Evolutionary conservation across 495 filamentous ascomycete species (phyloP), one percentile per base, ranked within the genome.

Genomic region (Aspergillus nidulans): DNA sequence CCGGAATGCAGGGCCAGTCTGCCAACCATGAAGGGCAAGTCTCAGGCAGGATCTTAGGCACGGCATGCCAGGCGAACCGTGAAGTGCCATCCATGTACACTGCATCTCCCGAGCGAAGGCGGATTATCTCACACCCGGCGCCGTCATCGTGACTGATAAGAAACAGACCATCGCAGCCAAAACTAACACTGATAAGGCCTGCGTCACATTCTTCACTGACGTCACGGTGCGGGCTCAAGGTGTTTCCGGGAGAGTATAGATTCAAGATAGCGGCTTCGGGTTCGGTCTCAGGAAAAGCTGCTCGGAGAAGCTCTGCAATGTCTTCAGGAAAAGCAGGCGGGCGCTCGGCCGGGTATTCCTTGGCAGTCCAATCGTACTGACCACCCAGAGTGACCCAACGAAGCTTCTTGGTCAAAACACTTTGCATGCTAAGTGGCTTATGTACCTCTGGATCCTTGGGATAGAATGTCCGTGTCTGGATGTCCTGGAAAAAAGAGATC

Each of bases 311-410:
- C 1, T 57, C 61, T 4, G 80, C 81, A 53, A 94, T 79, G 63
- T 96, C 91, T 3, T 56, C 38, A 4, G 92, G 92, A 58, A 96
- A 96, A 2, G 63, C 55, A 3, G 89, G 88, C n/a, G 90, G 85
- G 1, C 57, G 55, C 45, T 77, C 78, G 2, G 68, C 61, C 0
- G 91, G 90, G 65, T 97, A 96, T 24, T 78, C 70, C 63, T 95
- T 91, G 32, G 79, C 76, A 2, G 90, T 92, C 92, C 92, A 96
- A 69, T 97, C 87, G 70, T 97, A 96, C 63, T 97, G 91, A 0
- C 89, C 91, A 24, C 92, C 94, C 10, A 97, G 78, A 6, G 92
- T 96, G 13, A 95, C 80, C 94, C 92, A 97, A 42, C 90, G 89
- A 6, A 97, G 81, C 55, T 88, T 92, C 57, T 85, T 86, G 30